Evolutionary conservation across 2,329 filamentous ascomycete genomes (phyloP).

Genomic region (Chlorencoelia australis): DNA sequence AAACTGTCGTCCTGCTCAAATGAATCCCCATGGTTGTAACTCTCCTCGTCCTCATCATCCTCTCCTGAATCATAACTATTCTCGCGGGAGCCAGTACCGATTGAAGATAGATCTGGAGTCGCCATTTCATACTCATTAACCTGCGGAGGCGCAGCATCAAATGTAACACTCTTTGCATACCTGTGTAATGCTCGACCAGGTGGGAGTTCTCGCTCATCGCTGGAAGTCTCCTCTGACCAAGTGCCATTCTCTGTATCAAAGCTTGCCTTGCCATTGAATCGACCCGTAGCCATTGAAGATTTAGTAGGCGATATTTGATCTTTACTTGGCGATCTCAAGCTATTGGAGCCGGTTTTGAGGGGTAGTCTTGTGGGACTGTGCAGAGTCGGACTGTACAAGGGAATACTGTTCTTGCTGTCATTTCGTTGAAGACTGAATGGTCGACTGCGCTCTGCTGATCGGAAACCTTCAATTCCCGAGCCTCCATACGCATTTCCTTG

Average conservation of each 20-base stretch:
- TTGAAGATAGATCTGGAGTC: slow-evolving; percentile 88
- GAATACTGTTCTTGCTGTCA: slow-evolving; percentile 52
- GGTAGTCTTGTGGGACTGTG: slow-evolving; percentile 28
- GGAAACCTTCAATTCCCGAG: slow-evolving; percentile 42
- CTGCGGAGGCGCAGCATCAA: slow-evolving; percentile 85
- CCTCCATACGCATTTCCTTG: slow-evolving; percentile 63
- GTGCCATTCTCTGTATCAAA: slow-evolving; percentile 60
- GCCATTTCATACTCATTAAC: slow-evolving; percentile 98
- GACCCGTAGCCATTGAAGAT: slow-evolving; percentile 67
- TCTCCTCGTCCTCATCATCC: slow-evolving; percentile 61
- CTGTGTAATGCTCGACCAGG: slow-evolving; percentile 63
- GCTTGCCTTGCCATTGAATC: slow-evolving; percentile 48
- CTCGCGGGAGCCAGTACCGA: slow-evolving; percentile 81
- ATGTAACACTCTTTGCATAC: slow-evolving; percentile 94
- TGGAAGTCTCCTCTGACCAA: slow-evolving; percentile 57
- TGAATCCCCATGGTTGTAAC: slow-evolving; percentile 41
- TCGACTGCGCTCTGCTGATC: slow-evolving; percentile 37
- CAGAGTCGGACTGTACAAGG: slow-evolving; percentile 40
- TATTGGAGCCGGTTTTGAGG: slow-evolving; percentile 27
- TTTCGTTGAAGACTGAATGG: slow-evolving; percentile 36
- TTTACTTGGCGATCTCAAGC: slow-evolving; percentile 46
- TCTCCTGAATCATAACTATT: slow-evolving; percentile 86
- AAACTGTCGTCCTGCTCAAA: slow-evolving; percentile 71
- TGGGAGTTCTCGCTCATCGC: slow-evolving; percentile 48
- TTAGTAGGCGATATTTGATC: slow-evolving; percentile 74